Base-by-base conservation (phyloP, 306 rosid genomes). In the Castanea mollissima region DNA sequence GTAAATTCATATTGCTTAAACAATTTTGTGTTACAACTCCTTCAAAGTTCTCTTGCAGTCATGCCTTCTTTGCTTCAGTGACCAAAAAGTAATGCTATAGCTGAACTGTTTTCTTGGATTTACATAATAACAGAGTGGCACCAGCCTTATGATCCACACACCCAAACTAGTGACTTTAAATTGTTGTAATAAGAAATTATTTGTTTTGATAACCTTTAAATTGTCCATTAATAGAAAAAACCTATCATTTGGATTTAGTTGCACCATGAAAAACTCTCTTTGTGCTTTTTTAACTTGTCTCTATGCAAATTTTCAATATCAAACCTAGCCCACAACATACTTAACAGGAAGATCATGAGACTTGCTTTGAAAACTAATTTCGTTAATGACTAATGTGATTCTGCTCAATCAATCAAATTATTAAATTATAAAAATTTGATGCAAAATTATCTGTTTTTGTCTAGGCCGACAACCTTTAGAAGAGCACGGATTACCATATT, bases 1-100 rank as follows among this genome's bases (percentile, higher is more conserved):
- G 99, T 90, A 80, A 80, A 55, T 59, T 67, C 46, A 16, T 63
- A 62, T 51, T 13, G 5, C 71, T 21, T 38, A 12, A 27, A 70
- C 15, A 64, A 57, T 69, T 71, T 76, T 55, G 38, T 76, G 21
- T 21, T 21, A 21, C 44, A 58, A 55, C 63, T 68, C 55, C 64
- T 41, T 19, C 52, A 49, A 32, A 44, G 19, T 41, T 80, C 46
- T 38, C 5, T 3, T 0, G 34, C 34, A 31, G 34, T 31, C 46
- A 73, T 32, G 5, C 58, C 76, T n/a, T 63, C 51, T 70, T 46
- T 46, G 54, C 16, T 46, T 46, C 54, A 46, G 54, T 46, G 0
- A 0, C 0, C 0, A 46, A 46, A 46, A 46, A 0, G 52, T 46
- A 9, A 6, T 2, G 15, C 16, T 11, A 16, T 18, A 34, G 8